phyloP scores from a whole-genome alignment of 345 rosid species.

The Limnanthes douglasii region DNA sequence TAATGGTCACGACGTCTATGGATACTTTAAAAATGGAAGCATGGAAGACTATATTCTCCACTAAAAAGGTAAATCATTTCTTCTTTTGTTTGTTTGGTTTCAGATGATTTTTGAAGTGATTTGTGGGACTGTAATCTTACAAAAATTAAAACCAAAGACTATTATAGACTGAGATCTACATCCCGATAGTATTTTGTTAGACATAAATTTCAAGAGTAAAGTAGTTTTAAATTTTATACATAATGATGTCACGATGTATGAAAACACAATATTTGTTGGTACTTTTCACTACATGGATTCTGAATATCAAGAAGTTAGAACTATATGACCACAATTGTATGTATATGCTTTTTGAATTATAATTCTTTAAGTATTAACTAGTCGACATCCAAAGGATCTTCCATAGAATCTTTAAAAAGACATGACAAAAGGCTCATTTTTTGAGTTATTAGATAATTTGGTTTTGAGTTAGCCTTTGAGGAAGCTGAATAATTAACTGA shows the following conservation, averaged over 20 bases:
- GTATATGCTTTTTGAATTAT: slow-evolving; percentile 59
- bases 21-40: slow-evolving; percentile 80
- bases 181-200: slow-evolving; percentile 66
- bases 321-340: slow-evolving; percentile 76
- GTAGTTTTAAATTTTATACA: slow-evolving; percentile 58
- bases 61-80: slow-evolving; percentile 40
- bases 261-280: slow-evolving; percentile 54
- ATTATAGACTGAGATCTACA: slow-evolving; percentile 73
- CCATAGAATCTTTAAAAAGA: slow-evolving; percentile 36
- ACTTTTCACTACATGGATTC: slow-evolving; percentile 79
- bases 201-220: slow-evolving; percentile 60
- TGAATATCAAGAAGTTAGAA: slow-evolving; percentile 75
- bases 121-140: slow-evolving; percentile 78
- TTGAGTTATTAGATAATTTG: slow-evolving; percentile 41
- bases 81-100: slow-evolving; percentile 78
- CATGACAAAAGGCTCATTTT: slow-evolving; percentile 31
- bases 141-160: slow-evolving; percentile 84
- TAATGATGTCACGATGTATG: slow-evolving; percentile 51
- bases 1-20: slow-evolving; percentile 63
- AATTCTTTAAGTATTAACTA: slow-evolving; percentile 48
- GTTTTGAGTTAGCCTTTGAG: slow-evolving; percentile 66
- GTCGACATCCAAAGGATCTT: slow-evolving; percentile 42
- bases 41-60: slow-evolving; percentile 50
- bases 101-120: slow-evolving; percentile 56
- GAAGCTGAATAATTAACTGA: slow-evolving; percentile 61